phyloP scores from a whole-genome alignment of 305 asterid genomes.

The Rubia occidens region DNA sequence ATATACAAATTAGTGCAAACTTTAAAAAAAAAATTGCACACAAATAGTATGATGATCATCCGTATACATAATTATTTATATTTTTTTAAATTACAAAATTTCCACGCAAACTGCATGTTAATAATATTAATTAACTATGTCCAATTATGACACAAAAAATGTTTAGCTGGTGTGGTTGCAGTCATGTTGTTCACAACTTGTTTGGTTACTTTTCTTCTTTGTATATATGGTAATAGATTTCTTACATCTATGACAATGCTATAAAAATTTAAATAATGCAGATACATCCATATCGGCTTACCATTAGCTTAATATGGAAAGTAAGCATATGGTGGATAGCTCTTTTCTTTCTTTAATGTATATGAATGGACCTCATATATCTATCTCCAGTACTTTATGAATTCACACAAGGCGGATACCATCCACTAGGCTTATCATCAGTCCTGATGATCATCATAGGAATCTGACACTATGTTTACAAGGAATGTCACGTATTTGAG shows the following conservation, averaged over 20 bases:
- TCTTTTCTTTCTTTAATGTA: constrained; percentile 33
- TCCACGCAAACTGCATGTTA: neutral
- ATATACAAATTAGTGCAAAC: too few species aligned
- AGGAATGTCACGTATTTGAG: constrained; percentile 49
- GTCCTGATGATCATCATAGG: constrained; percentile 51
- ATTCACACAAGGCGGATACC: constrained; percentile 60
- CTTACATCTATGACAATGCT: too few species aligned
- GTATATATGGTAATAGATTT: too few species aligned
- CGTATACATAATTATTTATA: too few species aligned
- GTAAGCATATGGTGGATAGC: constrained; percentile 50
- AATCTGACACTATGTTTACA: constrained; percentile 61
- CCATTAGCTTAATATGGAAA: constrained; percentile 43
- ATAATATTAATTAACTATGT: constrained; percentile 8
- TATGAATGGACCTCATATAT: constrained; percentile 35
- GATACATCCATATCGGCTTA: too few species aligned
- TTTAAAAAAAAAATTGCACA: too few species aligned
- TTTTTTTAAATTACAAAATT: too few species aligned
- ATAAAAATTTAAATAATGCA: too few species aligned
- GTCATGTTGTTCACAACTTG: constrained; percentile 61
- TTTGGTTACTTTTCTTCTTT: constrained; percentile 15
- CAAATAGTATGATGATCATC: too few species aligned
- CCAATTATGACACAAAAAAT: neutral
- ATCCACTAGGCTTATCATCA: constrained; percentile 44
- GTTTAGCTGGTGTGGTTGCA: constrained; percentile 59
- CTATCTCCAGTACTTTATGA: constrained; percentile 54